Evolutionary conservation across 768 basidiomycete species (phyloP).

Genomic region (Rhodosporidiobolus sp.): DNA sequence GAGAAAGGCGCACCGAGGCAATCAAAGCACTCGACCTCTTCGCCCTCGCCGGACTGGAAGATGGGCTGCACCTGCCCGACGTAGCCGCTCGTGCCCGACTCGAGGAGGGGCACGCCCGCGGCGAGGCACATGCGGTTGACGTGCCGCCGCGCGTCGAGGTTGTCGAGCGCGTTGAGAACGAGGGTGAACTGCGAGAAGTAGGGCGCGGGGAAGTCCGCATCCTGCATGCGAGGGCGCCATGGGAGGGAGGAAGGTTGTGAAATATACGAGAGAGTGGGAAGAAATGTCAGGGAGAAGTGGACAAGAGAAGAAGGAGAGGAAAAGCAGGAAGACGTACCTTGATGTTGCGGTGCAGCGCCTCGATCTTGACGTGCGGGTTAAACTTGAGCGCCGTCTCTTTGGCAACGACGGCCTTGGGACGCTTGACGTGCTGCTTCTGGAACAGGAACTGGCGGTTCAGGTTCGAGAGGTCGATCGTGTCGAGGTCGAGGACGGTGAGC

Average conservation of each 20-base stretch:
- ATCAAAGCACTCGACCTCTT: constrained; percentile 89
- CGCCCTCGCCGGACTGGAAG: constrained; percentile 66
- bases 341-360: constrained; percentile 89
- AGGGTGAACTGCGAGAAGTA: constrained; percentile 91
- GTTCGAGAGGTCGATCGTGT: constrained; percentile 97
- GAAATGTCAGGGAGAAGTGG: background rate
- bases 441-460: constrained; percentile 96
- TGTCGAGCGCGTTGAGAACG: constrained; percentile 92
- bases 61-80: constrained; percentile 95
- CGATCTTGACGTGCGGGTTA: constrained; percentile 82
- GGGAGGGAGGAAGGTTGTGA: background rate
- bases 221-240: constrained; percentile 15
- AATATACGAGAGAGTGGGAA: too few relatives aligned
- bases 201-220: constrained; percentile 64
- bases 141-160: constrained; percentile 89
- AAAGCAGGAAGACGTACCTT: constrained; percentile 62
- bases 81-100: constrained; percentile 95
- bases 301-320: background rate
- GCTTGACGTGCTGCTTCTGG: constrained; percentile 93
- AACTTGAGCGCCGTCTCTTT: constrained; percentile 76
- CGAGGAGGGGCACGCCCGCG: constrained; percentile 80
- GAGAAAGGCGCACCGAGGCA: constrained; percentile 56
- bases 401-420: constrained; percentile 90
- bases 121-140: constrained; percentile 99
- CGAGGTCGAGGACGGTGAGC: constrained; percentile 66